Base-by-base conservation (phyloP, 1,284 basidiomycete genomes). In the Ceratobasidium sp. region DNA sequence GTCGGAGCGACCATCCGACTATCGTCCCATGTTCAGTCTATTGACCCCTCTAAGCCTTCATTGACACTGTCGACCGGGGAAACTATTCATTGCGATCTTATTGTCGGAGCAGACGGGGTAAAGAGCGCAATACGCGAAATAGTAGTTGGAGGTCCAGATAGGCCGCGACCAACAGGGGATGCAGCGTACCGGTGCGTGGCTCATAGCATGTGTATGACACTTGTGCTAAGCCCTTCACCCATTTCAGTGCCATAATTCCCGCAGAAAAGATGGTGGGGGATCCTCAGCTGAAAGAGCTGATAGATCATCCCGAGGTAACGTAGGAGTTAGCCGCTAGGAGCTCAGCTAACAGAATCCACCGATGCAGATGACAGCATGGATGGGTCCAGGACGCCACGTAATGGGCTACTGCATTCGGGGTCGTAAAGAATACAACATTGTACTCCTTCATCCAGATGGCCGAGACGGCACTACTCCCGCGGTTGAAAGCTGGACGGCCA, bases 101-200 rank as follows among this genome's bases (percentile, higher is more conserved):
- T 90, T 23, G 81, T 90, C 1, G 89, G 87, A 8, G 89, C 89
- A 3, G 90, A 90, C 80, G 89, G 89, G 15, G 84, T 85, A 17
- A 82, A 88, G 80, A 90, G 90, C 79, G 79, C 86, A 58, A 82
- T 89, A 10, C 87, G 91, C 65, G 83, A 86, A 53, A 82, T 85
- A 7, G 87, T 90, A 23, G 84, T 86, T 8, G 86, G 87, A 6
- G 80, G 80, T 0, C 81, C 82, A 0, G 84, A 86, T 75, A 79
- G 81, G 45, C 77, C 79, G 0, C 58, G 73, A 5, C 76, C 88
- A 8, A 90, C 89, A 0, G 90, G 89, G 1, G 89, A 91, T 79
- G 87, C 89, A 76, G 81, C 83, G 80, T 82, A 90, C 79, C 77
- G 77, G 77, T 79, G 39, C 42, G 71, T 71, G 23, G 47, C 33